phyloP scores from a whole-genome alignment of 2,329 filamentous ascomycete genomes.

The Xylariomycetidae sp. region DNA sequence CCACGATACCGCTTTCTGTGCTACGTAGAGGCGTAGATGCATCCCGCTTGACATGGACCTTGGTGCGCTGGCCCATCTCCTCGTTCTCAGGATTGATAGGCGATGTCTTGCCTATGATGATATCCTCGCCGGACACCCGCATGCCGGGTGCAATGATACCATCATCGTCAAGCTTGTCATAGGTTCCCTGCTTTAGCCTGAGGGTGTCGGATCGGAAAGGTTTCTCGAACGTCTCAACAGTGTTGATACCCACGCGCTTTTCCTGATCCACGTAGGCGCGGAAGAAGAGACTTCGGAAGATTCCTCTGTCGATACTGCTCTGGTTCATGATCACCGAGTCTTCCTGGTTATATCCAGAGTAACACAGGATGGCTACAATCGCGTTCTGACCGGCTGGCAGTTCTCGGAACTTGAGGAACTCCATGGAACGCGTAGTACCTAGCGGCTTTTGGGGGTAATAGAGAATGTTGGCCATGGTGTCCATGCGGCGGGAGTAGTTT shows the following conservation, averaged over 20 bases:
- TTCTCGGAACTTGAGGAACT: constrained; percentile 97
- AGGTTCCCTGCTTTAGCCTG: constrained; percentile 88
- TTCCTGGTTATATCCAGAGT: constrained; percentile 99
- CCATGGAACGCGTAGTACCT: constrained; percentile 95
- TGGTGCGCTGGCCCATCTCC: constrained; percentile 88
- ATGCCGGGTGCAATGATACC: constrained; percentile 92
- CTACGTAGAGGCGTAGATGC: constrained; percentile 91
- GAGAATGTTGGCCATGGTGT: constrained; percentile 98
- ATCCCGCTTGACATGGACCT: constrained; percentile 86
- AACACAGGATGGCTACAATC: constrained; percentile 95
- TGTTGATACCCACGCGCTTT: constrained; percentile 90
- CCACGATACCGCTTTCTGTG: constrained; percentile 95
- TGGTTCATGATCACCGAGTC: constrained; percentile 99
- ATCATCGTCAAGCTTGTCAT: constrained; percentile 96
- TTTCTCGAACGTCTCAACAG: constrained; percentile 94
- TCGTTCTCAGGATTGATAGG: constrained; percentile 90
- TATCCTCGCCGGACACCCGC: constrained; percentile 93
- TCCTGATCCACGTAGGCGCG: constrained; percentile 95
- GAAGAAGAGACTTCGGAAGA: constrained; percentile 98
- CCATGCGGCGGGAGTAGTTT: constrained; percentile 95
- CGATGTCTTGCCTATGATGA: constrained; percentile 98
- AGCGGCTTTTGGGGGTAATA: constrained; percentile 98
- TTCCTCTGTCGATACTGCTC: constrained; percentile 93
- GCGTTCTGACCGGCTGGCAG: constrained; percentile 95
- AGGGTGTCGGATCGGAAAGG: constrained; percentile 84